phyloP scores from a whole-genome alignment of 306 rosid genomes.

The Gastrolobium bilobum region DNA sequence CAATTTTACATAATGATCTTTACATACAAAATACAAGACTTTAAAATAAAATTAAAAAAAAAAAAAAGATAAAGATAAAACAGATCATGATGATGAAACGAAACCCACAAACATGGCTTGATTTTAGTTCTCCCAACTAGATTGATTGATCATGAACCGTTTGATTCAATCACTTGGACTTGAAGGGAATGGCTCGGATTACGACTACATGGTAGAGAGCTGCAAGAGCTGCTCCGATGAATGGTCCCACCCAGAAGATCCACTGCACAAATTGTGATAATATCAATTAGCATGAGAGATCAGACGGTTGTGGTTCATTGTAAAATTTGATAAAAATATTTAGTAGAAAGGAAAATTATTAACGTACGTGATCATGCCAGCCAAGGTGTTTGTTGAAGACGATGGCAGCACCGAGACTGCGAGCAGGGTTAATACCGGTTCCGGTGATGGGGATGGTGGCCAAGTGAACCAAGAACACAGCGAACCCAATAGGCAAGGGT shows the following conservation, averaged over 20 bases:
- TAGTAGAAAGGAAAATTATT: neutral
- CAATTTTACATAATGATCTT: slow-evolving; percentile 44
- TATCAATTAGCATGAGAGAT: neutral
- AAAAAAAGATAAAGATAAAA: neutral
- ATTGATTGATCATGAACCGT: slow-evolving; percentile 20
- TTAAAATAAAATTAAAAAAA: neutral
- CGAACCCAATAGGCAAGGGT: slow-evolving; percentile 66
- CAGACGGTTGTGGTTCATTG: neutral
- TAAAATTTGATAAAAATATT: neutral
- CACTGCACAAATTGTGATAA: slow-evolving; percentile 47
- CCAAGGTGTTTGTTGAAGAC: slow-evolving; percentile 63
- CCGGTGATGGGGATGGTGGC: slow-evolving; percentile 71
- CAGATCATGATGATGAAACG: slow-evolving; percentile 23
- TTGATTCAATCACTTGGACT: slow-evolving; percentile 52
- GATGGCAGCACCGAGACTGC: slow-evolving; percentile 67
- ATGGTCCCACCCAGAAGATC: slow-evolving; percentile 72
- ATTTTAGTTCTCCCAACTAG: slow-evolving; percentile 6
- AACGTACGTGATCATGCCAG: slow-evolving; percentile 65
- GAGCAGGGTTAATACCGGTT: slow-evolving; percentile 65
- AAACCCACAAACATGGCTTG: slow-evolving; percentile 49
- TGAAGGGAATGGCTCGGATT: slow-evolving; percentile 69
- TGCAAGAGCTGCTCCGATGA: slow-evolving; percentile 65
- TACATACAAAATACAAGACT: slow-evolving; percentile 51
- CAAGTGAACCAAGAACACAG: slow-evolving; percentile 66
- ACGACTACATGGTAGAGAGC: slow-evolving; percentile 63